Base-by-base conservation (phyloP, 2,329 filamentous ascomycete genomes). In the Raffaelea ambrosiae region DNA sequence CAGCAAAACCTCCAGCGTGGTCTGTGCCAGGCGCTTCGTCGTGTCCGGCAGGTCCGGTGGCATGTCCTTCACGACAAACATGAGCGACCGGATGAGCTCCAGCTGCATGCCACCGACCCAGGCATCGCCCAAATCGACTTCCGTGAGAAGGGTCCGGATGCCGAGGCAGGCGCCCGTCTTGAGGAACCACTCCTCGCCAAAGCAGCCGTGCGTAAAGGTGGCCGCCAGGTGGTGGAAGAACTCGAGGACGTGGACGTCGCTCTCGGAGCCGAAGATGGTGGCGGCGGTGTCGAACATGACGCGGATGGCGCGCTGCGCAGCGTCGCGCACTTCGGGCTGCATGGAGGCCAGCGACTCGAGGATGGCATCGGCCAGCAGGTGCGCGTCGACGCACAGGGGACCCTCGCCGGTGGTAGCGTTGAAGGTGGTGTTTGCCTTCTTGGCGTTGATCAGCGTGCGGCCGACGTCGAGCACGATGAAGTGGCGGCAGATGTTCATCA, bases 21-120 rank as follows among this genome's bases (percentile, higher is more conserved):
- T 77, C 64, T 94, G 87, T 0, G 93, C 90, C 51, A 88, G 82
- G 31, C 83, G 74, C 33, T 93, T 78, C 2, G 93, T 96, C 60
- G 85, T 90, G 48, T 94, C 89, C 2, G 94, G 91, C 1, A 98
- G 75, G 62, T 98, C 93, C 48, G 87, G 79, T 0, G 94, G 93
- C 77, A 96, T 96, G 61, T 98, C 93, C 67, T 98, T 98, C 69
- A 98, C 88, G 54, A 98, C 90, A 65, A 95, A 96, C 67, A 95
- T 84, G 48, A 99, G 72, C n/a, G 90, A 88, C 45, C 88, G 82
- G 50, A 93, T 83, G 57, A 96, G 90, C 50, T 97, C 89, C 46
- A 85, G 79, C 61, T 96, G 89, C 57, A 88, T 86, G 13, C 83
- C 78, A 19, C 80, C 74, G 31, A 98, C 73, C 88, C 93, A 99